Conservation (phyloP, 179 eudicot genomes). For the Beta macrorhiza region DNA sequence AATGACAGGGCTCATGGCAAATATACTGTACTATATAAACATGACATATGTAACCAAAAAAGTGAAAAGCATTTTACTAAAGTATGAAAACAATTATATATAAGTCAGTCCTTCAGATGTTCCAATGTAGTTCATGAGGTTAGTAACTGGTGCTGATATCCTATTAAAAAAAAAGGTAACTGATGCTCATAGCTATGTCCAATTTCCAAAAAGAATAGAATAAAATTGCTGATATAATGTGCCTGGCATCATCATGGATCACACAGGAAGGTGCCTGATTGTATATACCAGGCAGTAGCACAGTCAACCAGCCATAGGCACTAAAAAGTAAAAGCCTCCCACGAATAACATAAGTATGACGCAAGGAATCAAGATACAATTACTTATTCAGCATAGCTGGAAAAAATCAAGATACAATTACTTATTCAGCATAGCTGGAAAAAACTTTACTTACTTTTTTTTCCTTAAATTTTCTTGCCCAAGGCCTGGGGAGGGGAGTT, state of each 20-base stretch:
- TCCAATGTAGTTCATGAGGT: neutral
- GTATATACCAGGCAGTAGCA: neutral
- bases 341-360: too few species aligned
- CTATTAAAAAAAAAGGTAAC: neutral
- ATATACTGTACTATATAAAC: neutral
- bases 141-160: neutral
- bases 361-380: neutral
- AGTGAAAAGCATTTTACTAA: neutral
- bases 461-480: neutral
- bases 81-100: neutral
- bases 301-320: neutral
- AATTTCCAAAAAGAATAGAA: neutral
- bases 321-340: neutral
- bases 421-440: neutral
- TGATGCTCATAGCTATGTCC: neutral
- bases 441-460: neutral
- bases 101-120: neutral
- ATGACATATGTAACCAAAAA: neutral
- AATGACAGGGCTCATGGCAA: neutral
- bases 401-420: neutral
- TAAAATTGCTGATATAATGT: neutral
- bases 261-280: neutral
- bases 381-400: neutral
- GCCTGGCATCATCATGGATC: neutral
- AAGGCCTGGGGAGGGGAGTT: neutral